phyloP scores from a whole-genome alignment of 768 basidiomycete species.

The Trametes punicea region DNA sequence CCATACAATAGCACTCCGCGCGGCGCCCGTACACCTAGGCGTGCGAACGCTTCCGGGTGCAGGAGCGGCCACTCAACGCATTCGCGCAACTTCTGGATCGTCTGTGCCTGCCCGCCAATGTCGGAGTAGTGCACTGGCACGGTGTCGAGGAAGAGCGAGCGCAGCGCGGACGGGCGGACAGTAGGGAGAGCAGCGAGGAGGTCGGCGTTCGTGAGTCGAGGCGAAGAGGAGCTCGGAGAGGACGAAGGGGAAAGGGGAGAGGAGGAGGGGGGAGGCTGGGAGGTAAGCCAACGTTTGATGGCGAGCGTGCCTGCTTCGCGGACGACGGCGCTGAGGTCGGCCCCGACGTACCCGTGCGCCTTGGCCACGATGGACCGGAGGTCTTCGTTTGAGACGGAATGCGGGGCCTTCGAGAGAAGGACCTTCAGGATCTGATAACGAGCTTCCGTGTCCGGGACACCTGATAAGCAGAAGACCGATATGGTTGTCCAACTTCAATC shows the following conservation, averaged over 20 bases:
- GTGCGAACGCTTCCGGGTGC: conserved; percentile 81
- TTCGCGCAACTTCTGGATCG: conserved; percentile 86
- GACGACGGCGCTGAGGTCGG: conserved; percentile 88
- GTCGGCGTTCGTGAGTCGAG: conserved; percentile 56
- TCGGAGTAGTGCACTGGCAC: conserved; percentile 81
- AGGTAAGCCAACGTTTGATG: conserved; percentile 76
- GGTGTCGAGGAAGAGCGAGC: conserved; percentile 86
- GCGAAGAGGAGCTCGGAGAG: conserved; percentile 1
- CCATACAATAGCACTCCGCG: conserved; percentile 91
- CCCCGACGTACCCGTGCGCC: conserved; percentile 96
- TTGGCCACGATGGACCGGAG: conserved; percentile 66
- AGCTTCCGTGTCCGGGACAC: conserved; percentile 84
- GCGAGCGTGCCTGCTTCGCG: conserved; percentile 90
- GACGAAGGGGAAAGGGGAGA: conserved; percentile 14
- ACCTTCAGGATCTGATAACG: conserved; percentile 86
- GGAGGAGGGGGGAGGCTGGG: conserved; percentile 14
- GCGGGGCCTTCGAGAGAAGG: conserved; percentile 75
- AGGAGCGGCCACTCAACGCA: conserved; percentile 93
- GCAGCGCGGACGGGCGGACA: conserved; percentile 91
- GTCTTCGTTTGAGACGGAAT: conserved; percentile 57
- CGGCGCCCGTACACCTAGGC: conserved; percentile 85
- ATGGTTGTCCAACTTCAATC: background rate
- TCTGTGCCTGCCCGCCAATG: conserved; percentile 80
- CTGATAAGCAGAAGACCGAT: conserved; percentile 36
- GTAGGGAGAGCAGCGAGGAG: conserved; percentile 67